Base-by-base conservation (phyloP, 495 filamentous ascomycete species). In the Penicillium angulare region DNA sequence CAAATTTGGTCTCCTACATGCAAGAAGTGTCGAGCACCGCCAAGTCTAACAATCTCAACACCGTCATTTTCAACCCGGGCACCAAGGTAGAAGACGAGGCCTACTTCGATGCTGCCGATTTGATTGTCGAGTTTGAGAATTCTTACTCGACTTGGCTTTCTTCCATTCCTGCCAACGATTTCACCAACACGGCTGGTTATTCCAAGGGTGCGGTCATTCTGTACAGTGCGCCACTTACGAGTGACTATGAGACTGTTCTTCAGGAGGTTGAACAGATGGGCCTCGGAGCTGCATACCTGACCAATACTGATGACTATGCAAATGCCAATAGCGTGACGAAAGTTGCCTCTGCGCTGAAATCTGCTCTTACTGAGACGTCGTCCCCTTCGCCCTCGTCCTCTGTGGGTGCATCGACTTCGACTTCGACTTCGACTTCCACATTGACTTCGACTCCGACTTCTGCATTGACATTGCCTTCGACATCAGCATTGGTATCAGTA, bases 1-100 rank as follows among this genome's bases (percentile, higher is more conserved):
- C 56, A 0, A 59, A 49, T 16, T 51, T 50, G 23, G 60, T 62
- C 23, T 58, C 57, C 0, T 74, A 74, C 49, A 60, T 75, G 57
- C 54, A 64, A n/a, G 43, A 41, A 0, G 50, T 73, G 7, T 66
- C 62, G 0, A 10, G 50, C 36, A 57, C 56, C 3, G 66, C 66
- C 38, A 66, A 63, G 15, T 32, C 23, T 0, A 36, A 27, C 18
- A 34, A 33, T 6, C 23, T 63, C 7, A 24, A 22, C 7, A 57
- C 31, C 1, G 47, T 61, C 2, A 33, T 64, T 7, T 61, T 61
- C 49, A 64, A 64, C 31, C 60, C 60, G 0, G 60, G 60, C 7
- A 43, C 55, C 13, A 57, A 44, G 9, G 31, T 63, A 1, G 42
- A 51, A 16, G 42, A 38, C 2, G 50, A 36, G 20, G 29, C 23